Evolutionary conservation across 495 filamentous ascomycete genomes (phyloP), one percentile per base, ranked within the genome.

Genomic region (Beverwykella pulmonaria): DNA sequence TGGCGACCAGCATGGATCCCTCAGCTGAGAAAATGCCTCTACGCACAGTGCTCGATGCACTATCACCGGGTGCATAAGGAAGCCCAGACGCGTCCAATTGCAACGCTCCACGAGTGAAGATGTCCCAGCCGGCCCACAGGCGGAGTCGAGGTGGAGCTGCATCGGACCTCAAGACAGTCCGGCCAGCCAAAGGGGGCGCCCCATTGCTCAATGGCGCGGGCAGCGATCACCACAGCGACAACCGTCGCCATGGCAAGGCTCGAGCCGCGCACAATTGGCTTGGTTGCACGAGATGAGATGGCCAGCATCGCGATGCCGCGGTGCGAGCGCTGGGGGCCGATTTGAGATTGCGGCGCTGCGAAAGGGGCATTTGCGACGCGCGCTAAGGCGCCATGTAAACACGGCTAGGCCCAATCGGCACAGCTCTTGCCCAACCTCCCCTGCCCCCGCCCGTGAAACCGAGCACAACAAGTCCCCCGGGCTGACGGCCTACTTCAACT

Each of bases 11-110:
- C 46, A 19, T 52, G 23, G 22, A 56, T 17, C 9, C 22, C 61
- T 65, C 56, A 70, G 67, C 67, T 70, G 67, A 70, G 63, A 62
- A 59, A 65, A 67, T 60, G 63, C 47, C 56, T 61, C n/a, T n/a
- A n/a, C n/a, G n/a, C n/a, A n/a, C n/a, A n/a, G n/a, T n/a, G n/a
- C n/a, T n/a, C n/a, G n/a, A n/a, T n/a, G n/a, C n/a, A 61, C 67
- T 70, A 65, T 70, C 67, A 61, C 9, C 22, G 15, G 52, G 19
- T 66, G 67, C 61, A 65, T 57, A 53, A 61, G 32, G 55, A 49
- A 15, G 23, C 17, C 54, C 15, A 14, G 53, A 36, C 36, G 47
- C 55, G 59, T 47, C 67, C 67, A 70, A 70, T 70, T 59, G 61
- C 55, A 22, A 15, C 20, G 49, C 55, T 70, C 67, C 67, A 70